phyloP scores from a whole-genome alignment of 805 yeast species.

The Pichia thaimueangensis region DNA sequence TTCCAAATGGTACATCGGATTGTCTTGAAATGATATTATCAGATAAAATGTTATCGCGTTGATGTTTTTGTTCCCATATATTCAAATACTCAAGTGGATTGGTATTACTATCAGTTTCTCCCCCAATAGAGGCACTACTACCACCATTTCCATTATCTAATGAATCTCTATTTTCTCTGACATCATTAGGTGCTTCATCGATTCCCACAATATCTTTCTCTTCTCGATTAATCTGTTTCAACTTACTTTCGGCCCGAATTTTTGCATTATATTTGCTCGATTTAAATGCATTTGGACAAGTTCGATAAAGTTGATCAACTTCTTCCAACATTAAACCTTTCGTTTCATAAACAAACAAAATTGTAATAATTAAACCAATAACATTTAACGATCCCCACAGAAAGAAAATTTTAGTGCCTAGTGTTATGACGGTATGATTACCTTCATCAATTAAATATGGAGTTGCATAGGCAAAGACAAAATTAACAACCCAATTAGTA shows the following conservation, averaged over 20 bases:
- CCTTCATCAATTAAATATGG: slow-evolving; percentile 72
- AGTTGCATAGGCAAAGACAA: slow-evolving; percentile 65
- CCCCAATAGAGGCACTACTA: too few species aligned
- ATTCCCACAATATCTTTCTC: not conserved
- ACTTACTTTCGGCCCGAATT: slow-evolving; percentile 1
- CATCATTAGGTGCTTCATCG: not conserved
- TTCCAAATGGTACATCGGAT: slow-evolving; percentile 34
- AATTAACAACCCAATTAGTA: slow-evolving; percentile 75
- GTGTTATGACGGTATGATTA: slow-evolving; percentile 56
- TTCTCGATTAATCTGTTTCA: not conserved
- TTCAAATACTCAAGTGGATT: slow-evolving; percentile 7
- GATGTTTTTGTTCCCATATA: slow-evolving; percentile 8
- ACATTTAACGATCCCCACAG: slow-evolving; percentile 73
- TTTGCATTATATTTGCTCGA: slow-evolving; percentile 29
- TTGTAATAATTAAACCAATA: slow-evolving; percentile 52
- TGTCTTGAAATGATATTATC: slow-evolving; percentile 30
- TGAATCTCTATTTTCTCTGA: not conserved
- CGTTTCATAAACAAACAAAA: slow-evolving; percentile 70
- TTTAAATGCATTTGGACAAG: slow-evolving; percentile 48
- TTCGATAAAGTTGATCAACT: slow-evolving; percentile 65
- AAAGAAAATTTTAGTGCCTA: slow-evolving; percentile 70
- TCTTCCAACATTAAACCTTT: slow-evolving; percentile 76
- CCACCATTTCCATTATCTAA: not conserved
- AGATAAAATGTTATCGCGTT: slow-evolving; percentile 12
- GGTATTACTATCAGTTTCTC: not conserved